Evolutionary conservation across 2,329 filamentous ascomycete species (phyloP).

Genomic region (Hawksworthiomyces lignivorus): DNA sequence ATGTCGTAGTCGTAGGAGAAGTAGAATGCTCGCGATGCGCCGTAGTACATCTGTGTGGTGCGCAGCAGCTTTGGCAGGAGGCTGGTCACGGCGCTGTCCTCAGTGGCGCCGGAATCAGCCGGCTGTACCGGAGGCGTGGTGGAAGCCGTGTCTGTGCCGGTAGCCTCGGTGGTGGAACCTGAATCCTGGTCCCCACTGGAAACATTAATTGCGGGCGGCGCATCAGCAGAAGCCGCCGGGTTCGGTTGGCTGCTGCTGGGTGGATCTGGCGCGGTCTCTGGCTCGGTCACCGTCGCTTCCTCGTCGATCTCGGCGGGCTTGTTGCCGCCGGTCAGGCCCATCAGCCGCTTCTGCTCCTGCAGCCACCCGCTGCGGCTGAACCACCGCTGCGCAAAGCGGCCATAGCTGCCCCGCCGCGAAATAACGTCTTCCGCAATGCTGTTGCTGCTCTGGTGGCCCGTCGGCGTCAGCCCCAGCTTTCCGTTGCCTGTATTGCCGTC

Average conservation of each 20-base stretch:
- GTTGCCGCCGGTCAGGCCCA: slow-evolving; percentile 55
- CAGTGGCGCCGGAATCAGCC: slow-evolving; percentile 4
- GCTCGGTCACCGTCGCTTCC: slow-evolving; percentile 9
- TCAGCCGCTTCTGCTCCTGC: slow-evolving; percentile 58
- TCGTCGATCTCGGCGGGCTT: slow-evolving; percentile 26
- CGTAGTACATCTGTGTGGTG: slow-evolving; percentile 78
- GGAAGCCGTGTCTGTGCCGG: not conserved
- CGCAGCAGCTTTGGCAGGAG: slow-evolving; percentile 78
- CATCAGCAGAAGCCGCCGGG: not conserved
- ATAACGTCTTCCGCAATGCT: slow-evolving; percentile 88
- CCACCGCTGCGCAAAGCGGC: slow-evolving; percentile 84
- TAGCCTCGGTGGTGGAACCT: not conserved
- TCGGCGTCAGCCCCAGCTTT: not conserved
- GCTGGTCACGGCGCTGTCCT: slow-evolving; percentile 34
- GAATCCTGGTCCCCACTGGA: too few relatives aligned
- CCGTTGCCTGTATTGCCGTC: not conserved
- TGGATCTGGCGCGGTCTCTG: not conserved
- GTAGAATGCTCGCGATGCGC: slow-evolving; percentile 77
- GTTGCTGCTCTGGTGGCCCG: slow-evolving; percentile 26
- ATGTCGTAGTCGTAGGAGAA: slow-evolving; percentile 94
- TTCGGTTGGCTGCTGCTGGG: not conserved
- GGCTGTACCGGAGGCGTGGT: slow-evolving; percentile 1
- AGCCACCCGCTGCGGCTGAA: slow-evolving; percentile 81
- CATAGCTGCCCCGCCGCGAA: slow-evolving; percentile 72
- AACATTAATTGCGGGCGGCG: not conserved